Evolutionary conservation across 805 yeast species (phyloP).

Genomic region (Debaryomyces prosopidis): DNA sequence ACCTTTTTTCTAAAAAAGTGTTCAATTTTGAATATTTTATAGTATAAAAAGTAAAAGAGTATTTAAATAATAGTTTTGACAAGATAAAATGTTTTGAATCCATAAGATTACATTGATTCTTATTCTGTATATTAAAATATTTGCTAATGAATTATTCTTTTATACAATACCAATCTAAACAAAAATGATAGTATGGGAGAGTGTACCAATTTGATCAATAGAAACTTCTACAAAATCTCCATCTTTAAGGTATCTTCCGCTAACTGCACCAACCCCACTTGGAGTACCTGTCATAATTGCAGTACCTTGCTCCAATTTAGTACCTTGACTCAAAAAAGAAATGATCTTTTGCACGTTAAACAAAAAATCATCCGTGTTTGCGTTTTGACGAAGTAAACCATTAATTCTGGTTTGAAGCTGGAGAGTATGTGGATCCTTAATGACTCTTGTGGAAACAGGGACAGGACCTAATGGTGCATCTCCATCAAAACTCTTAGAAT

Average conservation of each 20-base stretch:
- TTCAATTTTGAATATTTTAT: no score
- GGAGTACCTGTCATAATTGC: constrained; percentile 60
- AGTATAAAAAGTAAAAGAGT: no score
- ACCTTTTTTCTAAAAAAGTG: no score
- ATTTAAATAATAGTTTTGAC: no score
- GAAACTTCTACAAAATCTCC: constrained; percentile 45
- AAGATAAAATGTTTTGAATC: no score
- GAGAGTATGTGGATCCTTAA: constrained; percentile 33
- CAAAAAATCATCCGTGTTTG: constrained; percentile 49
- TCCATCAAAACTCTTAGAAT: constrained; percentile 55
- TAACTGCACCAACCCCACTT: constrained; percentile 23
- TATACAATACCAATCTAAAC: constrained; percentile 7
- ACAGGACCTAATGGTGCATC: constrained; percentile 63
- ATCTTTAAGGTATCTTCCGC: constrained; percentile 44
- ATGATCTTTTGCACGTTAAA: constrained; percentile 45
- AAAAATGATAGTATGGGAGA: constrained; percentile 37
- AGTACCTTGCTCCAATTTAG: constrained; percentile 55
- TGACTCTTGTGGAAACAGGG: constrained; percentile 37
- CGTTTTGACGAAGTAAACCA: constrained; percentile 48
- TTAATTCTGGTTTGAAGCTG: constrained; percentile 43
- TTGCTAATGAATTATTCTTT: no score
- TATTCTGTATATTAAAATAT: no score
- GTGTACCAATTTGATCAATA: constrained; percentile 44
- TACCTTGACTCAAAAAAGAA: constrained; percentile 50
- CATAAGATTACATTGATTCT: no score